Base-by-base conservation (phyloP, 208 protist species). In the Tritrichomonas musculus region DNA sequence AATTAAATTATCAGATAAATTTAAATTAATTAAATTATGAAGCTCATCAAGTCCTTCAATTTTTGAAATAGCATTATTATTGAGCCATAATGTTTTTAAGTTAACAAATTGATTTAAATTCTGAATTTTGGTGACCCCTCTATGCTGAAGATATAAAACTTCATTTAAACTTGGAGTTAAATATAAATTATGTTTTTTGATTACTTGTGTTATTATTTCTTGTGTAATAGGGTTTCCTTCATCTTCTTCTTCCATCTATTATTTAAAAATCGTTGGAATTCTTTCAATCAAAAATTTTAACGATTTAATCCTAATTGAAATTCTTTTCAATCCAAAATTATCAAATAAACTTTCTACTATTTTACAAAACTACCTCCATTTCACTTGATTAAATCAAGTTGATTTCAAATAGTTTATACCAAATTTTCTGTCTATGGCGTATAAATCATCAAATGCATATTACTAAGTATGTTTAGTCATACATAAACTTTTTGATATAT, bases 1-100 rank as follows among this genome's bases (percentile, higher is more conserved):
- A 92, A 98, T 97, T 11, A 95, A 95, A 93, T 98, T 98, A 94
- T 98, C 97, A 33, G 97, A 94, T 20, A 98, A 72, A 94, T 97
- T 98, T 25, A 98, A 95, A 9, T 96, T 95, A n/a, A 93, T 72
- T 5, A 98, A 95, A n/a, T 96, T 75, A 20, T 94, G 64, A 0
- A 97, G 95, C 36, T 94, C 60, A 33, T 95, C 93, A 50, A 98
- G 95, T 2, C 95, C 95, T 47, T 97, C 94, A 11, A 98, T 95
- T 73, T 95, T 95, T 75, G 94, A 94, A 72, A 98, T 94, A 17
- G 95, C 95, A 95, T 98, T 98, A 93, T 97, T 95, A 92, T 97
- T 96, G 60, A 98, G 95, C 94, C 97, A 98, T 17, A 98, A 94
- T 30, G 97, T 96, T 17, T 94, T 96, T 92, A 97, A 96, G 50